phyloP scores from a whole-genome alignment of 2,329 filamentous ascomycete genomes.

The Diaporthe vexans region DNA sequence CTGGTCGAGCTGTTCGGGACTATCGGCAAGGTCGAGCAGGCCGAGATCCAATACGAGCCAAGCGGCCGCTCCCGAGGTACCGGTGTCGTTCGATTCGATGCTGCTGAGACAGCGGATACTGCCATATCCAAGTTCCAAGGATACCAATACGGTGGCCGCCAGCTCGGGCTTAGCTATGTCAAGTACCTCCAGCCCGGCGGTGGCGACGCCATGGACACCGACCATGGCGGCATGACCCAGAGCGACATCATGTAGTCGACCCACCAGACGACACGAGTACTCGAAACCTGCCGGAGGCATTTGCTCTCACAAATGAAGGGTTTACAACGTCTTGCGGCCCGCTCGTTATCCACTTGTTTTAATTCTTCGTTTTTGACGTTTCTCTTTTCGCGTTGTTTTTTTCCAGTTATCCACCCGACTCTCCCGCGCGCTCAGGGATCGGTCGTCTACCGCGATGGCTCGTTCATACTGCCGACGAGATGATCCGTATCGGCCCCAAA shows the following conservation, averaged over 20 bases:
- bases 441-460: conserved; percentile 18
- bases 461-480: background rate
- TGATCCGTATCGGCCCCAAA: background rate
- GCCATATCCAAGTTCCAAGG: conserved; percentile 97
- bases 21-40: conserved; percentile 97
- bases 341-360: conserved; percentile 35
- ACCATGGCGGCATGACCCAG: conserved; percentile 85
- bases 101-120: conserved; percentile 86
- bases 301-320: conserved; percentile 14
- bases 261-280: background rate
- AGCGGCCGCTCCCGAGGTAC: conserved; percentile 95
- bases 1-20: conserved; percentile 96
- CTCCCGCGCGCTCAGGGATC: conserved; percentile 6
- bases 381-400: conserved; percentile 5
- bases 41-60: conserved; percentile 99
- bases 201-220: conserved; percentile 85
- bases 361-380: conserved; percentile 22
- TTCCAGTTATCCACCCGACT: conserved; percentile 5
- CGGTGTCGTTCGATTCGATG: conserved; percentile 96
- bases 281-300: background rate
- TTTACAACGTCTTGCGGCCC: conserved; percentile 8
- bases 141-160: conserved; percentile 96
- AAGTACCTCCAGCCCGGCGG: conserved; percentile 83
- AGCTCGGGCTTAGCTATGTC: conserved; percentile 92
- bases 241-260: conserved; percentile 91